Conservation (phyloP, 345 rosid species). For the Aethionema arabicum region DNA sequence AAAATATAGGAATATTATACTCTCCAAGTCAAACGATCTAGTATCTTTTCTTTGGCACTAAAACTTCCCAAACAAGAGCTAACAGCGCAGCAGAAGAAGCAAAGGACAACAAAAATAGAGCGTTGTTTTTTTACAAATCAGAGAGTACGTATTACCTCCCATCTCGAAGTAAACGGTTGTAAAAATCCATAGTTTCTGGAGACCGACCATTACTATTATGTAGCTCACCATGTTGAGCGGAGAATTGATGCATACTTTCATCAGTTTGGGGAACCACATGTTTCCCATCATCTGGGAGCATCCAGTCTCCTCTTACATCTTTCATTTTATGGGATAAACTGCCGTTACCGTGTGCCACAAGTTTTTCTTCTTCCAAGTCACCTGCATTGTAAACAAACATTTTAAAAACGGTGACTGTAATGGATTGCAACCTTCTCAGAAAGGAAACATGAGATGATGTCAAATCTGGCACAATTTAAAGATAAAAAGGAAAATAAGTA, state of each 20-base stretch:
- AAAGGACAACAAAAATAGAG: constrained; percentile 15
- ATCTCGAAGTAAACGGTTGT: constrained; percentile 56
- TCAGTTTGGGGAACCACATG: constrained; percentile 37
- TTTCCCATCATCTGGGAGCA: constrained; percentile 40
- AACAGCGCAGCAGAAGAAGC: constrained; percentile 2
- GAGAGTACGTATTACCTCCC: constrained; percentile 59
- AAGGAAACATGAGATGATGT: background rate
- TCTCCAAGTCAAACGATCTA: constrained; percentile 16
- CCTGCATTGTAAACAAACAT: constrained; percentile 40
- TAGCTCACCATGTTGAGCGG: constrained; percentile 39
- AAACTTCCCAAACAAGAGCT: constrained; percentile 7
- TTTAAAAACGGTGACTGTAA: constrained; percentile 27
- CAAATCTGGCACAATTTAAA: background rate
- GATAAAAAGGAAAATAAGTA: background rate
- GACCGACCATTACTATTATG: constrained; percentile 39
- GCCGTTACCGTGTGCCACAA: constrained; percentile 38
- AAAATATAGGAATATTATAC: constrained; percentile 12
- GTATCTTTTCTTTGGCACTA: constrained; percentile 16
- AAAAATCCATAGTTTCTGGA: constrained; percentile 41
- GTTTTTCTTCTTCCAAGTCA: constrained; percentile 37
- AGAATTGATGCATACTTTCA: constrained; percentile 37
- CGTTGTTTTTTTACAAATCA: background rate
- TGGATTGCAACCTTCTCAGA: constrained; percentile 18
- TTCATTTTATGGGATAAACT: constrained; percentile 39
- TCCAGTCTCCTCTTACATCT: constrained; percentile 38